A percentile compares a stretch with the other conserved stretches of the same genome.
phyloP scores from a whole-genome alignment of 352 stramenopile genomes.

The Aphanomyces invadans region DNA sequence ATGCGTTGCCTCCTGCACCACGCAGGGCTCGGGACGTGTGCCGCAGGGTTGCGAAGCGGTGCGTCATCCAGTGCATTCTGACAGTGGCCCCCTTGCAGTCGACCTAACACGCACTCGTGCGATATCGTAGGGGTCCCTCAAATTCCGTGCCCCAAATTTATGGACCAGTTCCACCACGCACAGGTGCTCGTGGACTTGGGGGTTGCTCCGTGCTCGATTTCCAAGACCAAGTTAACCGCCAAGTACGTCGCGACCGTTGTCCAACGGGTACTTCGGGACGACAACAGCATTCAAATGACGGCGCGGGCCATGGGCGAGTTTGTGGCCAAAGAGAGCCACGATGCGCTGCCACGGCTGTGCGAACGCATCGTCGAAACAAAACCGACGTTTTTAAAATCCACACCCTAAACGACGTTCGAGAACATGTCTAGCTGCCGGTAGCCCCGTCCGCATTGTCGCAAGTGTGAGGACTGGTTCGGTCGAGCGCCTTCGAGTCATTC shows the following conservation, averaged over 20 bases:
- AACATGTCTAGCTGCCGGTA: too few species aligned
- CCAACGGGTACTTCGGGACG: background rate
- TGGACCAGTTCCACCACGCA: constrained; percentile 19
- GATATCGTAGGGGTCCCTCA: constrained; percentile 6
- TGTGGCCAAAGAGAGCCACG: background rate
- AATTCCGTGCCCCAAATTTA: constrained; percentile 3
- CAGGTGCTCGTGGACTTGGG: constrained; percentile 11
- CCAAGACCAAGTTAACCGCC: background rate
- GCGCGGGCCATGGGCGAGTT: background rate
- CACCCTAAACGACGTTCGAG: too few species aligned
- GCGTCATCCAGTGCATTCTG: background rate
- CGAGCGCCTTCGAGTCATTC: too few species aligned
- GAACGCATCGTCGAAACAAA: background rate
- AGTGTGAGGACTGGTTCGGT: too few species aligned
- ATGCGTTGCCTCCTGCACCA: constrained; percentile 18
- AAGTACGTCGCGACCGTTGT: background rate
- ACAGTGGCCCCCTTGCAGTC: background rate
- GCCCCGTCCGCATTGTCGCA: too few species aligned
- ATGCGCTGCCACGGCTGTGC: background rate
- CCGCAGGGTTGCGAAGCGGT: background rate
- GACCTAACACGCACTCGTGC: background rate
- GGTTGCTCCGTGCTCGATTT: background rate
- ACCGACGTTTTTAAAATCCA: background rate
- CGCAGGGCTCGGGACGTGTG: constrained; percentile 4
- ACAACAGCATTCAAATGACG: background rate